Base-by-base conservation (phyloP, 805 yeast species). In the Nakazawaea populi region DNA sequence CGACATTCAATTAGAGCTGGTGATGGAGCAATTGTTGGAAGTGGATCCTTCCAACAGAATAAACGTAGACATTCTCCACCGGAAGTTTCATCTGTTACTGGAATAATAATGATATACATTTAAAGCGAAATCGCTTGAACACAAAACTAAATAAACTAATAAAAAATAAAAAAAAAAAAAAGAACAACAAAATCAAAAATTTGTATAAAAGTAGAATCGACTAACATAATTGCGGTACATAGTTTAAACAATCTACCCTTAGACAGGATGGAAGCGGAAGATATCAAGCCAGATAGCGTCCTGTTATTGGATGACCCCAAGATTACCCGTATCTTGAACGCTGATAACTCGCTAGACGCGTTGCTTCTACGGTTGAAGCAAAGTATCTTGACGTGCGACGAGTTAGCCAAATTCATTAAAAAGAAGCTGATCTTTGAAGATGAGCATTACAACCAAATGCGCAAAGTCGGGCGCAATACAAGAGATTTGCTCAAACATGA, bases 341-440 rank as follows among this genome's bases (percentile, higher is more conserved):
- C 88, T n/a, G 96, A 89, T 64, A 75, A 82, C 5, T 87, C 95
- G 2, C 76, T 89, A 48, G 94, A 87, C 54, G 75, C 89, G 0
- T 72, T 92, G 18, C 72, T 91, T 47, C 69, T 75, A 1, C 75
- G 96, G 41, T 73, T 91, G 52, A 92, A 92, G 67, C 92, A 85
- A 65, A 81, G 90, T 52, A 74, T 91, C 42, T 75, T 76, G 54
- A 83, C 96, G 0, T 85, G 95, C 56, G 96, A 90, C 60, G 98
- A 94, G 62, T 84, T 89, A 58, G 74, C 89, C 31, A 80, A 81
- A 57, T 94, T 80, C 65, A 71, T 92, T 50, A 86, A 85, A 63
- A 87, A 85, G 67, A 85, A 87, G 59, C 89, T 89, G 31, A 70
- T 78, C 35, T 75, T 85, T 48, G 97, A 89, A 65, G 87, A 85